Evolutionary conservation across 345 rosid species (phyloP).

Genomic region (Eutrema heterophyllum): DNA sequence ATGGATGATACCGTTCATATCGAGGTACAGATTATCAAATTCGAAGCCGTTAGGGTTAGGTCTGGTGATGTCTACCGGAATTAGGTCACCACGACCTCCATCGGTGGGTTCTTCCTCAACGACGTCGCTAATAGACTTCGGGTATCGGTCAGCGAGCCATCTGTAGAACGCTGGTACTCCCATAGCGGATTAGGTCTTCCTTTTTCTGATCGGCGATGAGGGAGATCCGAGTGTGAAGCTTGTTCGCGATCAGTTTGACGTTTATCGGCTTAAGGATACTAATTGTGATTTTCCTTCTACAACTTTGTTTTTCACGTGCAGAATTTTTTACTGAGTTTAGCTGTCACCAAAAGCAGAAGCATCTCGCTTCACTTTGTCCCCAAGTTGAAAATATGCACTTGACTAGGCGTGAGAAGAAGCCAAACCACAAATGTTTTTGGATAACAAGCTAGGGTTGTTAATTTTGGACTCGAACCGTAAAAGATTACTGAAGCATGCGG

Average conservation of each 20-base stretch:
- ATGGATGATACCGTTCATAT: slow-evolving; percentile 93
- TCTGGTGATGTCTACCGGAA: slow-evolving; percentile 55
- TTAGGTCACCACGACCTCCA: slow-evolving; percentile 35
- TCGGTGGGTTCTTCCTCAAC: slow-evolving; percentile 66
- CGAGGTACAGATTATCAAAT: slow-evolving; percentile 85
- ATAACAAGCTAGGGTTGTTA: too few relatives aligned
- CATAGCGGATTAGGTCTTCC: slow-evolving; percentile 39
- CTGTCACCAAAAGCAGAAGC: too few relatives aligned
- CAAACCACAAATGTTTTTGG: too few relatives aligned
- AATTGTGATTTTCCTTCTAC: not conserved
- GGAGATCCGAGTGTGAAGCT: slow-evolving; percentile 10
- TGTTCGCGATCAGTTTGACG: not conserved
- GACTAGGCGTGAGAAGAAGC: too few relatives aligned
- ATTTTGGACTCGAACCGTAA: too few relatives aligned
- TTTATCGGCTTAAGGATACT: not conserved
- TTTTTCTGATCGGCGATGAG: not conserved
- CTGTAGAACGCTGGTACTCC: slow-evolving; percentile 97
- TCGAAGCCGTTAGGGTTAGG: slow-evolving; percentile 94
- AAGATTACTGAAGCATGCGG: too few relatives aligned
- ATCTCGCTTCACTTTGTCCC: not conserved
- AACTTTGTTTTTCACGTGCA: not conserved
- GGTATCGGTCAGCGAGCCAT: slow-evolving; percentile 96
- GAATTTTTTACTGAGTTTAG: not conserved
- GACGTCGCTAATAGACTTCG: slow-evolving; percentile 70
- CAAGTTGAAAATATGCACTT: not conserved